Conservation (phyloP, 2,329 filamentous ascomycete species). For the Polychaeton citri region DNA sequence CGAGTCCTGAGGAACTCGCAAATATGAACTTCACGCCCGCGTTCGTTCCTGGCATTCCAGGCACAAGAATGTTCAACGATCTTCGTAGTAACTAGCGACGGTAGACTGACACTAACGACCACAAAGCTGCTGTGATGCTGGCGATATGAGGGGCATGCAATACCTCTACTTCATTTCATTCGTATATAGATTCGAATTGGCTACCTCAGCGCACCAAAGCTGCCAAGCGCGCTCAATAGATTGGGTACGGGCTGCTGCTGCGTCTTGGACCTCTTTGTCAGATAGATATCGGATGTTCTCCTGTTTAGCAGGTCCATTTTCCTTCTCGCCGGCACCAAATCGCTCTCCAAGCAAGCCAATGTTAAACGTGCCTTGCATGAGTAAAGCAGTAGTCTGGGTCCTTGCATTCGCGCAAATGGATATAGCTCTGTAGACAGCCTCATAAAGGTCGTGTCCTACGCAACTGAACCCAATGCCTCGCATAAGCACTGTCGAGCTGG, state of each 20-base stretch:
- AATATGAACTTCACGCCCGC: slow-evolving; percentile 8
- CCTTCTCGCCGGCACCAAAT: slow-evolving; percentile 25
- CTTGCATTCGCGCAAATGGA: slow-evolving; percentile 32
- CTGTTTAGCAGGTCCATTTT: slow-evolving; percentile 26
- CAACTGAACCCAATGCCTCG: slow-evolving; percentile 32
- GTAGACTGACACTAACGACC: no score
- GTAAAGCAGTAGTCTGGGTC: slow-evolving; percentile 28
- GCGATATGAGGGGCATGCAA: no score
- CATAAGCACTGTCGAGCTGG: slow-evolving; percentile 31
- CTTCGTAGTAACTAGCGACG: no score
- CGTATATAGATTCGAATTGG: slow-evolving; percentile 21
- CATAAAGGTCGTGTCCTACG: slow-evolving; percentile 24
- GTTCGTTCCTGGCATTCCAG: slow-evolving; percentile 1
- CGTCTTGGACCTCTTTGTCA: slow-evolving; percentile 28
- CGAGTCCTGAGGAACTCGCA: slow-evolving; percentile 5
- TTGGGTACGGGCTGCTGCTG: slow-evolving; percentile 21
- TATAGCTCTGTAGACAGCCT: slow-evolving; percentile 28
- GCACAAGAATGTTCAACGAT: background rate
- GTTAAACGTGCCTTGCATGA: slow-evolving; percentile 19
- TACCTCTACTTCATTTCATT: no score
- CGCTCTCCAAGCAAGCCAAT: slow-evolving; percentile 25
- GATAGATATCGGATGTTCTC: slow-evolving; percentile 29
- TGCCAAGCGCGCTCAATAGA: slow-evolving; percentile 27
- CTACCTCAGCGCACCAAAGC: slow-evolving; percentile 31
- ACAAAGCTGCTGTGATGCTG: no score